These are phyloP conservation scores for Pythium myriotylum DNA, from an alignment of 352 stramenopile species.

Conservation along the genomic window DNA sequence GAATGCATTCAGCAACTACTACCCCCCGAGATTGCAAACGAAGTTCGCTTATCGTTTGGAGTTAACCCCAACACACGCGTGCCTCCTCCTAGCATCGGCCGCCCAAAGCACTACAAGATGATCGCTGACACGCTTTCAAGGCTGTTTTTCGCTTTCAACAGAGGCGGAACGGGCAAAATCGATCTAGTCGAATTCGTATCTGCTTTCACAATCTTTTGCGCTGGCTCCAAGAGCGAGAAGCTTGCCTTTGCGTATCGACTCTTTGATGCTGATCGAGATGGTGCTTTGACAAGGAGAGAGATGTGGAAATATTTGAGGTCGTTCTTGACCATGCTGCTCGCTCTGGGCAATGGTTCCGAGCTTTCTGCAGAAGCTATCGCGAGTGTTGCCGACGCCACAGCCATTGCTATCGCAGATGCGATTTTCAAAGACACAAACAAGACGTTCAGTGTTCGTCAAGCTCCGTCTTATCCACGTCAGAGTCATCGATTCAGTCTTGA, in stretches of 20 bases:
- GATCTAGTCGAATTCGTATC: conserved; percentile 92
- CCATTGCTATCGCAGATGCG: conserved; percentile 78
- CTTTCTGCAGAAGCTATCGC: conserved; percentile 81
- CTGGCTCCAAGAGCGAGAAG: conserved; percentile 96
- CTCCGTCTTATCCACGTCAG: conserved; percentile 32
- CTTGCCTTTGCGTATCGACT: conserved; percentile 88
- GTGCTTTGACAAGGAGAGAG: conserved; percentile 88
- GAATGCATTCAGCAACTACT: conserved; percentile 67
- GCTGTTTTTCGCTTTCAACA: conserved; percentile 89
- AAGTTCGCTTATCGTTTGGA: conserved; percentile 65
- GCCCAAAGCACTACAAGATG: conserved; percentile 77
- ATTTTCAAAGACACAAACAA: conserved; percentile 88
- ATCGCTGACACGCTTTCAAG: conserved; percentile 70
- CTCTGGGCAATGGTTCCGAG: conserved; percentile 90
- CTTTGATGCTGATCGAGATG: conserved; percentile 92
- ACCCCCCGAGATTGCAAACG: conserved; percentile 46
- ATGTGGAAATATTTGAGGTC: conserved; percentile 93
- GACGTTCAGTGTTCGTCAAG: conserved; percentile 60
- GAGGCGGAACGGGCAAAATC: conserved; percentile 81
- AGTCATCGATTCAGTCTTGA: conserved; percentile 67
- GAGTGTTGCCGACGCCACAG: conserved; percentile 76
- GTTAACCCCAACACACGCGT: conserved; percentile 60
- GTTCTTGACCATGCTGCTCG: conserved; percentile 94
- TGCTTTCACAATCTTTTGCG: conserved; percentile 93
- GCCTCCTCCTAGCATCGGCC: conserved; percentile 60